Percentiles rank a stretch among this genome's conserved stretches.
Conservation (phyloP, 208 protist genomes). For the Trypanosoma congolense region DNA sequence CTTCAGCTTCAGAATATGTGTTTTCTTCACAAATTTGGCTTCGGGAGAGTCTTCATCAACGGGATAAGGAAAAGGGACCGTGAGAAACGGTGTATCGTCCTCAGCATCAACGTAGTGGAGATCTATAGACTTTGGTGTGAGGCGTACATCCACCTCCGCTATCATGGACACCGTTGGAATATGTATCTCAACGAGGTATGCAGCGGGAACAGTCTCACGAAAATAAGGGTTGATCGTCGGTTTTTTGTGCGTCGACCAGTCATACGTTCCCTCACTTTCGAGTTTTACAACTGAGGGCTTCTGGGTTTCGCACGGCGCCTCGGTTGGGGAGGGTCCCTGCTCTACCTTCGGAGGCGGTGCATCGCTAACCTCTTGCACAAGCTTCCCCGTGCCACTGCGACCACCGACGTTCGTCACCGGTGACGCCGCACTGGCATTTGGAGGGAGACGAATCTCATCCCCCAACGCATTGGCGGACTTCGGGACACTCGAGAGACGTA, state of each 20-base stretch:
- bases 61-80: conserved; percentile 68
- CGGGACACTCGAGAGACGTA: conserved; percentile 51
- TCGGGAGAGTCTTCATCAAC: conserved; percentile 50
- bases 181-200: conserved; percentile 48
- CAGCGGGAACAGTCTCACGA: conserved; percentile 63
- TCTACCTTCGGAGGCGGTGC: neutral
- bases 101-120: conserved; percentile 60
- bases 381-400: conserved; percentile 35
- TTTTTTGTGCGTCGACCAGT: conserved; percentile 73
- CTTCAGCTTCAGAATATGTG: conserved; percentile 42
- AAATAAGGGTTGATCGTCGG: conserved; percentile 66
- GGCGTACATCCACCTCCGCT: conserved; percentile 74
- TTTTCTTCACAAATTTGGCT: conserved; percentile 81
- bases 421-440: conserved; percentile 26
- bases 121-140: conserved; percentile 39
- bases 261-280: conserved; percentile 48
- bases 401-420: conserved; percentile 45
- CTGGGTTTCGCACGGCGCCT: neutral
- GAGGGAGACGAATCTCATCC: conserved; percentile 80
- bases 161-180: conserved; percentile 73
- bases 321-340: neutral
- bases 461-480: conserved; percentile 69
- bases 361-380: conserved; percentile 53
- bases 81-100: conserved; percentile 43
- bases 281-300: conserved; percentile 32